These are phyloP conservation scores for Chimonanthus salicifolius DNA, from an alignment of 164 flowering plant genomes.

Conservation along the genomic window DNA sequence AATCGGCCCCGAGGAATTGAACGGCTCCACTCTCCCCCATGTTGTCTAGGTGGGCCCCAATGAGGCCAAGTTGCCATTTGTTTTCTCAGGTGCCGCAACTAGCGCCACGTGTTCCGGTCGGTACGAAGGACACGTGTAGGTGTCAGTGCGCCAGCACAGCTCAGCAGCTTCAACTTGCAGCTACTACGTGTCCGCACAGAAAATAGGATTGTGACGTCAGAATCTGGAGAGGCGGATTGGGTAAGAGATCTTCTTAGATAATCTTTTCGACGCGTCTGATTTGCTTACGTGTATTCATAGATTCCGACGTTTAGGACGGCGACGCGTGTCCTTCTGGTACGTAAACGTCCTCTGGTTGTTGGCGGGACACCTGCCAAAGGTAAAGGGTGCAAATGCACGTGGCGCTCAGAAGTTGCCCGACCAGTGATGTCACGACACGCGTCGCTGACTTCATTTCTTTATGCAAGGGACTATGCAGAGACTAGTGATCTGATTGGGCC, in stretches of 20 bases:
- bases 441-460: neutral
- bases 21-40: neutral
- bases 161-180: conserved; percentile 3
- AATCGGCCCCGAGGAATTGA: neutral
- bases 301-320: neutral
- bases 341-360: neutral
- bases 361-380: neutral
- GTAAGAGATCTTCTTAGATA: conserved; percentile 1
- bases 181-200: neutral
- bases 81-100: neutral
- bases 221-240: neutral
- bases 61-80: neutral
- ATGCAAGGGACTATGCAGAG: no score
- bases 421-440: neutral
- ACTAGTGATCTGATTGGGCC: no score
- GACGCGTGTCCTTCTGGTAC: neutral
- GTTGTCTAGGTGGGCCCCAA: neutral
- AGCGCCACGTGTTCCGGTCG: neutral
- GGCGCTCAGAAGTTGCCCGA: neutral
- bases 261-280: neutral
- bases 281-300: neutral
- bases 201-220: neutral
- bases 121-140: neutral
- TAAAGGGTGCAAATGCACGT: neutral
- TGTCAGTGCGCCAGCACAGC: neutral